Percentiles rank a stretch among this genome's conserved stretches.
These are phyloP conservation scores for Coemansia sp. DNA, from an alignment of 371 early-diverging fungal genomes.

Conservation along the genomic window DNA sequence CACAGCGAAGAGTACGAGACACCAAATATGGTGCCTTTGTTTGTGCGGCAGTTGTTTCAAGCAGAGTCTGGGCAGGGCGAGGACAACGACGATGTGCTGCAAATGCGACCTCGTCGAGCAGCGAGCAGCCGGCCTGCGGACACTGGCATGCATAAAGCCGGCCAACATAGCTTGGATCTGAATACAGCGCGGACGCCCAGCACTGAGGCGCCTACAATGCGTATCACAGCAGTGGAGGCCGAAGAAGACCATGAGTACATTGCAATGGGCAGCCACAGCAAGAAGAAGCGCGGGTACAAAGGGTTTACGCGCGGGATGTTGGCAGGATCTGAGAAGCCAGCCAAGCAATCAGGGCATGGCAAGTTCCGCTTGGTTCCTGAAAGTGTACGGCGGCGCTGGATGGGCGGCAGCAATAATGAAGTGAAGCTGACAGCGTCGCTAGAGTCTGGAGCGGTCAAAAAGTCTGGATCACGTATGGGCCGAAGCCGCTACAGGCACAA, in stretches of 20 bases:
- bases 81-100: constrained; percentile 19
- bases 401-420: constrained; percentile 28
- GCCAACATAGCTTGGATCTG: constrained; percentile 37
- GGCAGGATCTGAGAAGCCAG: constrained; percentile 24
- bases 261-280: constrained; percentile 21
- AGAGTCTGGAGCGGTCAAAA: constrained; percentile 6
- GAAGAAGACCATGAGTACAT: constrained; percentile 49
- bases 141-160: neutral
- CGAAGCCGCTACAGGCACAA: constrained; percentile 5
- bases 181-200: constrained; percentile 33
- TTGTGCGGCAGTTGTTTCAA: constrained; percentile 47
- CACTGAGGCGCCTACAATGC: constrained; percentile 41
- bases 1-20: constrained; percentile 13
- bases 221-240: constrained; percentile 48
- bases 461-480: neutral
- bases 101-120: constrained; percentile 8
- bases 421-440: constrained; percentile 13
- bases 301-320: constrained; percentile 35
- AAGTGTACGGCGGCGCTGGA: constrained; percentile 42
- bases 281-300: constrained; percentile 38
- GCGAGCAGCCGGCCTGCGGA: neutral
- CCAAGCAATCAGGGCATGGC: constrained; percentile 14
- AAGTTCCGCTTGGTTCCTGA: constrained; percentile 39
- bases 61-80: neutral
- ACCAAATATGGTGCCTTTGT: constrained; percentile 30